Evolutionary conservation across 1,284 basidiomycete species (phyloP), one percentile per base, ranked within the genome.

Genomic region (Mrakiaceae sp.): DNA sequence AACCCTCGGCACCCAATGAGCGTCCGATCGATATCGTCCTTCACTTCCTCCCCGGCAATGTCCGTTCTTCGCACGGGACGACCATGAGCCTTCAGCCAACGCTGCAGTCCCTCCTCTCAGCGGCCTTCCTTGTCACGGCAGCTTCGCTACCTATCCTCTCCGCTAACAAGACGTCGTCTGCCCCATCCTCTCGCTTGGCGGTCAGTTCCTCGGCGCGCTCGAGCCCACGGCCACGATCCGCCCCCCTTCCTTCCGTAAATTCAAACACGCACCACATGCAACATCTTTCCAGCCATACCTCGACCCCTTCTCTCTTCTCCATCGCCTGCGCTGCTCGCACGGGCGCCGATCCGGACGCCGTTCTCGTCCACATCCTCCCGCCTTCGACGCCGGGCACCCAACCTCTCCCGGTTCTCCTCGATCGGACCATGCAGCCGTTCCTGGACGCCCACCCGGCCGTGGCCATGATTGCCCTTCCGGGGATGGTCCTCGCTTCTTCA

Each of bases 21-120:
- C 46, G 61, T 5, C 61, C 61, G 6, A 40, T 63, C 54, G 61
- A 63, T 55, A 40, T 63, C 42, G 61, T 63, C 53, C 61, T 63
- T 7, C 53, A 63, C 61, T 63, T 44, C 39, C 54, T 63, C 27
- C 53, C 27, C 5, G 6, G 44, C 40, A 39, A 42, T 43, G 39
- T 16, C 47, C 54, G 2, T 14, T 27, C 27, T 27, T 27, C 27
- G 27, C 27, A 27, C 27, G 27, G 27, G 27, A 14, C 14, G 54
- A 51, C 14, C 40, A 27, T 27, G 27, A 27, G 27, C 27, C 27
- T 27, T 27, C 47, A 42, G 27, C 40, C 47, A 42, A 40, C 11
- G 42, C 55, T 63, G 14, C 61, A 63, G 49, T 42, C 51, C 12
- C 54, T 63, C 12, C 55, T 63, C 10, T 63, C 61, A 39, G 9